These are phyloP conservation scores for Penicillium vulpinum DNA, from an alignment of 2,329 filamentous ascomycete genomes.

Conservation along the genomic window DNA sequence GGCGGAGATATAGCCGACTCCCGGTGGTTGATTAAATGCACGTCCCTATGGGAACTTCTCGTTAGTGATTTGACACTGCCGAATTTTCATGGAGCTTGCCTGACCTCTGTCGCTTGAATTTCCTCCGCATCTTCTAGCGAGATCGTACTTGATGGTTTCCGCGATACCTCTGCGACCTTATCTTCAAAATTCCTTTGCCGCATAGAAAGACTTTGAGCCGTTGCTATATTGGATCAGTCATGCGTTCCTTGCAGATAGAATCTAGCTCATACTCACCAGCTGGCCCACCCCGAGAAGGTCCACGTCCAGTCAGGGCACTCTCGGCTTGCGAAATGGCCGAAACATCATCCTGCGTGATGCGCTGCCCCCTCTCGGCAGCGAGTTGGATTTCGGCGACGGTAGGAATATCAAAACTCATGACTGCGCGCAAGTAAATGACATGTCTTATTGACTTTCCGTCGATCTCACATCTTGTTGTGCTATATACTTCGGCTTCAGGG, in stretches of 20 bases:
- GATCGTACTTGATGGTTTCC: conserved; percentile 36
- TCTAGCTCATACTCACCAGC: conserved; percentile 24
- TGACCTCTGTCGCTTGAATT: conserved; percentile 34
- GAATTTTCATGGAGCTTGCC: not conserved
- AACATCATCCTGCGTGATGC: conserved; percentile 35
- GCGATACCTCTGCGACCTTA: conserved; percentile 32
- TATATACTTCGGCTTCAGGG: conserved; percentile 11
- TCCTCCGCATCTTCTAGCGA: conserved; percentile 35
- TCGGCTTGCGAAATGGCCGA: conserved; percentile 36
- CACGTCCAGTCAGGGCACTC: conserved; percentile 32
- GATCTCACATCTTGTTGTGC: not conserved
- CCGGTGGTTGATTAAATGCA: conserved; percentile 35
- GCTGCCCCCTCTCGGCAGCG: conserved; percentile 33
- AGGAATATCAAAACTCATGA: conserved; percentile 29
- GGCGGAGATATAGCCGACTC: conserved; percentile 31
- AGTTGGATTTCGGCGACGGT: conserved; percentile 34
- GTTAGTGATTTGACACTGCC: not conserved
- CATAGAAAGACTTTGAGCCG: conserved; percentile 35
- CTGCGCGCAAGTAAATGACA: not conserved
- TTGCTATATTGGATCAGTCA: conserved; percentile 23
- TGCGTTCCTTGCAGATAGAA: not conserved
- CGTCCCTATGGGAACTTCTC: conserved; percentile 25
- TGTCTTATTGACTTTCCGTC: not conserved
- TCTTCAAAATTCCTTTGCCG: conserved; percentile 37
- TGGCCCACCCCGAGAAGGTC: conserved; percentile 34